Percentiles rank a stretch among this genome's conserved stretches.
Conservation (phyloP, 345 rosid species). For the Melaleuca alternifolia region DNA sequence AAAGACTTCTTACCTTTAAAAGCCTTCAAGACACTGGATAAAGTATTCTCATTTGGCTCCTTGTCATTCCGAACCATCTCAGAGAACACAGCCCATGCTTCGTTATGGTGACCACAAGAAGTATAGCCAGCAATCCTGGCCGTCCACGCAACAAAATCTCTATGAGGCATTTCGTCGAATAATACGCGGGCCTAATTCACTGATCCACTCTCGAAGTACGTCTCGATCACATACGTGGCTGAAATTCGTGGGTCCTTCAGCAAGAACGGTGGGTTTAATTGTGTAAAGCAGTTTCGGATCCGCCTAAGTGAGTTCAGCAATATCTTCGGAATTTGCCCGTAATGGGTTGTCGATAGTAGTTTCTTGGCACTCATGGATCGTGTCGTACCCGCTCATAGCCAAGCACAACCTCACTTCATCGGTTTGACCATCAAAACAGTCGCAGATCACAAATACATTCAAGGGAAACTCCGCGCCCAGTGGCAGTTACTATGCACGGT, state of each 20-base stretch:
- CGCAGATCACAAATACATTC: neutral
- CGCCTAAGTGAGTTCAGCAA: slow-evolving; percentile 28
- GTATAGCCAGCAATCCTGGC: slow-evolving; percentile 44
- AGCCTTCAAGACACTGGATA: slow-evolving; percentile 61
- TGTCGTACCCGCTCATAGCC: neutral
- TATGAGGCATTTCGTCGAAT: slow-evolving; percentile 59
- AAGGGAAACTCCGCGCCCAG: neutral
- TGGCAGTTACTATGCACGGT: neutral
- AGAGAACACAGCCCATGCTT: slow-evolving; percentile 48
- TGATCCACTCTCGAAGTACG: slow-evolving; percentile 29
- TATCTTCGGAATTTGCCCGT: slow-evolving; percentile 24
- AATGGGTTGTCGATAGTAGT: slow-evolving; percentile 5
- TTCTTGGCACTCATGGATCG: neutral
- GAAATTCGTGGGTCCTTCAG: slow-evolving; percentile 42
- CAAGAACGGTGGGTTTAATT: slow-evolving; percentile 1
- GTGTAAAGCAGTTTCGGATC: slow-evolving; percentile 12
- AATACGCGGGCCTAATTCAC: slow-evolving; percentile 27
- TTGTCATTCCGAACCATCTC: slow-evolving; percentile 40
- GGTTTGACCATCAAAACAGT: neutral
- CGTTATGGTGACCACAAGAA: slow-evolving; percentile 21
- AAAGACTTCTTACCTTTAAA: slow-evolving; percentile 48
- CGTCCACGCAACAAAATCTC: slow-evolving; percentile 72
- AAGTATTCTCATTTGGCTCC: slow-evolving; percentile 39
- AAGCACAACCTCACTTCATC: neutral
- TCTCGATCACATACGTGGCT: slow-evolving; percentile 47